Conservation (phyloP, 75 land plant genomes). For the Selaginella moellendorffii region DNA sequence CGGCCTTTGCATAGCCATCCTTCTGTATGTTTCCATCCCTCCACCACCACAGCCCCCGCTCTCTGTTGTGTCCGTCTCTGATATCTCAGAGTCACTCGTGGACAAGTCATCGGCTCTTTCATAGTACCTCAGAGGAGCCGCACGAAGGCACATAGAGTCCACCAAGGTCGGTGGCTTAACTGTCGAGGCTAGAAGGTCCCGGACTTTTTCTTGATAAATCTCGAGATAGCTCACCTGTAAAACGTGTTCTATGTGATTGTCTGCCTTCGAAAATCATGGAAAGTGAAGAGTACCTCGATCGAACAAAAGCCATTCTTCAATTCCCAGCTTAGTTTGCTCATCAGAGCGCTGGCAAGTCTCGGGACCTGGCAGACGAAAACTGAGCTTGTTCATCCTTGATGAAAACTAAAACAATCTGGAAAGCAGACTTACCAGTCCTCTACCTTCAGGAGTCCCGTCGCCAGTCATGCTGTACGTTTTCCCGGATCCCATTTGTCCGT, state of each 20-base stretch:
- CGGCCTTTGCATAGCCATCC: not conserved
- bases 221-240: constrained; percentile 24
- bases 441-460: constrained; percentile 22
- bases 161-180: constrained; percentile 10
- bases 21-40: not conserved
- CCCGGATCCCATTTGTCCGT: constrained; percentile 24
- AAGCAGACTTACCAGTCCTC: constrained; percentile 24
- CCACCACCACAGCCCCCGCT: too few species aligned
- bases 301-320: constrained; percentile 13
- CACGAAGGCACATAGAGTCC: not conserved
- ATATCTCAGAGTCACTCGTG: not conserved
- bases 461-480: constrained; percentile 24
- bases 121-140: not conserved
- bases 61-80: not conserved
- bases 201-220: constrained; percentile 20
- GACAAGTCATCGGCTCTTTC: not conserved
- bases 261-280: too few species aligned
- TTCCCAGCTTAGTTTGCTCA: constrained; percentile 13
- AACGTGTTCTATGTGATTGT: constrained; percentile 7
- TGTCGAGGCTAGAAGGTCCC: constrained; percentile 19
- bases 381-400: too few species aligned
- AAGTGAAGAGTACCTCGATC: constrained; percentile 11
- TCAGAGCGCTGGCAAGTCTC: constrained; percentile 17
- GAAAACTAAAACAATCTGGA: not conserved
- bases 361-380: constrained; percentile 18